Evolutionary conservation across 805 yeast species (phyloP).

Genomic region (Myxozyma melibiosi): DNA sequence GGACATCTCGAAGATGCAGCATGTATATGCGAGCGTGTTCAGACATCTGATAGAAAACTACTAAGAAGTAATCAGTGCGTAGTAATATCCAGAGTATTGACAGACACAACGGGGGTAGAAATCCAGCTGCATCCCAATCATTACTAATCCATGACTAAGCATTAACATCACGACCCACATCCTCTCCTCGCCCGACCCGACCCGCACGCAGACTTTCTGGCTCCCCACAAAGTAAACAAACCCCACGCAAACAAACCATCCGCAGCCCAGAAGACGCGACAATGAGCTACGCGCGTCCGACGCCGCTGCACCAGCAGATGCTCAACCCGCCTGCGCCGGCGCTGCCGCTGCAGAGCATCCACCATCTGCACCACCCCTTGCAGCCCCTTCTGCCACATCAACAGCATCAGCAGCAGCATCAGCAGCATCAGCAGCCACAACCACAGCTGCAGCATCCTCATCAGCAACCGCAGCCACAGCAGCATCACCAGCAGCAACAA

Average conservation of each 20-base stretch:
- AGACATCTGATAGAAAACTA: no score
- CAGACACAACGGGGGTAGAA: no score
- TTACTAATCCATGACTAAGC: neutral
- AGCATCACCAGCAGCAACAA: constrained; percentile 14
- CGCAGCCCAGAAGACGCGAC: neutral
- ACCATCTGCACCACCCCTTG: constrained; percentile 11
- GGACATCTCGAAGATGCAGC: no score
- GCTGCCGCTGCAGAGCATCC: constrained; percentile 12
- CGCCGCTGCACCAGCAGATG: constrained; percentile 29
- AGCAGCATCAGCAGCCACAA: neutral
- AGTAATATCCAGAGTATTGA: no score
- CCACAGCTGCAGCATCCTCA: constrained; percentile 2
- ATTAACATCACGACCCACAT: neutral
- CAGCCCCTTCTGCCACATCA: constrained; percentile 6
- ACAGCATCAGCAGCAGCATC: constrained; percentile 9
- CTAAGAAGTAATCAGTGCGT: no score
- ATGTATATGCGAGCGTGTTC: no score
- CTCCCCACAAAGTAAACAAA: constrained; percentile 2
- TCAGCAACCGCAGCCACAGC: neutral
- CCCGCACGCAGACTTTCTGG: neutral
- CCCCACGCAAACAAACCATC: neutral
- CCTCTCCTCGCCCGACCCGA: constrained; percentile 2
- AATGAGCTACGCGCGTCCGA: constrained; percentile 28
- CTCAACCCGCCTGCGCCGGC: constrained; percentile 16
- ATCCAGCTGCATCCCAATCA: no score